Percentiles rank a stretch among this genome's conserved stretches.
Evolutionary conservation across 2,329 filamentous ascomycete species (phyloP).

Genomic region (Fusarium domesticum): DNA sequence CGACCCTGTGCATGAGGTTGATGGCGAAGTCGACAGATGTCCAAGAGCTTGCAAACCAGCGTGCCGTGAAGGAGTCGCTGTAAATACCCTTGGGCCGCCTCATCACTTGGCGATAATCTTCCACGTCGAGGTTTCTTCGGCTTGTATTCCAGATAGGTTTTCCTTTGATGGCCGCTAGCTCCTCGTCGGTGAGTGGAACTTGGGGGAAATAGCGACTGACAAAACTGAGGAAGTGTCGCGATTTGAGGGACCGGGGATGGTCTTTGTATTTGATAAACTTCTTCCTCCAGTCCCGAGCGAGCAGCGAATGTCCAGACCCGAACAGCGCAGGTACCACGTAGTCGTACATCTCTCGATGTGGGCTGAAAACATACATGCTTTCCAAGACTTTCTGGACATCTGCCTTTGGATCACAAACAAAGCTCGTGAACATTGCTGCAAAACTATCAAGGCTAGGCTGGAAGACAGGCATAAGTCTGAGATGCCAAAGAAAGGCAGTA

Average conservation of each 20-base stretch:
- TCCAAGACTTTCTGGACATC: constrained; percentile 41
- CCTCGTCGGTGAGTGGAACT: constrained; percentile 37
- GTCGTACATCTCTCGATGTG: constrained; percentile 48
- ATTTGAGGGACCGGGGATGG: constrained; percentile 39
- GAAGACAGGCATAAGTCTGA: constrained; percentile 43
- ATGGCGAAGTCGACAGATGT: constrained; percentile 71
- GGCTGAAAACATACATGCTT: constrained; percentile 45
- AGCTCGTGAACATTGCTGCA: constrained; percentile 42
- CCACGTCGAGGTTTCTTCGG: too few species aligned
- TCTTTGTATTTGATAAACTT: constrained; percentile 42
- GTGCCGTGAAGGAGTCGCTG: constrained; percentile 62
- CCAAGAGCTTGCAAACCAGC: constrained; percentile 72
- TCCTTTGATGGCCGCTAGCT: constrained; percentile 27
- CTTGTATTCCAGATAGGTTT: too few species aligned
- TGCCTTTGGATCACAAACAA: constrained; percentile 38
- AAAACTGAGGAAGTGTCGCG: constrained; percentile 48
- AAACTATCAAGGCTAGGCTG: constrained; percentile 42
- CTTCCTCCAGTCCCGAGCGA: constrained; percentile 49
- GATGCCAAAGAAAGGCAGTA: constrained; percentile 47
- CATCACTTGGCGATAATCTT: too few species aligned
- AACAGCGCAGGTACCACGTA: constrained; percentile 51
- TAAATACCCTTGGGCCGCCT: constrained; percentile 20
- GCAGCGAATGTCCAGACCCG: constrained; percentile 41
- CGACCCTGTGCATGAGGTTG: constrained; percentile 65
- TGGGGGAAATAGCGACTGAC: constrained; percentile 45